These are phyloP conservation scores for Bromus sterilis DNA, from an alignment of 176 grass and related monocot species.

Conservation along the genomic window DNA sequence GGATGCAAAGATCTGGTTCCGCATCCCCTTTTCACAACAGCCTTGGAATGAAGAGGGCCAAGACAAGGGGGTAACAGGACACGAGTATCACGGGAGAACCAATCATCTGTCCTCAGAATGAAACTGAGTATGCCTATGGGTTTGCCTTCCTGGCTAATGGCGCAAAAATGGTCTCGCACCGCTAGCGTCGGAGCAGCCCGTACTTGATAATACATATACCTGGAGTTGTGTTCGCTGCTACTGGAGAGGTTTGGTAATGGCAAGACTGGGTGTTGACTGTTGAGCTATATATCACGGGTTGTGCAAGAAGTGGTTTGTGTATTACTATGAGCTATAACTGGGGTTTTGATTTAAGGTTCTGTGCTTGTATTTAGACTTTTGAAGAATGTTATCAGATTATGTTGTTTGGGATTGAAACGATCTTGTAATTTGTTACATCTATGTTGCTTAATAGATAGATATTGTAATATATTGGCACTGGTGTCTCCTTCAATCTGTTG, in stretches of 20 bases:
- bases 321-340: conserved; percentile 20
- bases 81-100: conserved; percentile 16
- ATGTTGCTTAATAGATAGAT: background rate
- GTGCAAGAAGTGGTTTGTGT: conserved; percentile 32
- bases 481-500: background rate
- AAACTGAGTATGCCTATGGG: conserved; percentile 38
- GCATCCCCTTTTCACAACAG: conserved; percentile 81
- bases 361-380: conserved; percentile 27
- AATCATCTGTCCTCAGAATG: conserved; percentile 36
- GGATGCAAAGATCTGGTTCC: conserved; percentile 70
- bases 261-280: conserved; percentile 16
- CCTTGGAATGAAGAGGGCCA: conserved; percentile 90
- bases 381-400: background rate
- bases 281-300: conserved; percentile 29
- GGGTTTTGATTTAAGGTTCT: background rate
- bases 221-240: conserved; percentile 45
- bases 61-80: conserved; percentile 66
- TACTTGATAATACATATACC: conserved; percentile 52
- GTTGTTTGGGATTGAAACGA: conserved; percentile 14
- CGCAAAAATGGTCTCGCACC: background rate
- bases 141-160: conserved; percentile 33
- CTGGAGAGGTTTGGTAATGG: conserved; percentile 24
- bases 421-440: background rate
- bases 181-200: conserved; percentile 24
- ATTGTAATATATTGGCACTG: background rate